Conservation (phyloP, 176 grass and related monocot genomes). For the Aegilops umbellulata region DNA sequence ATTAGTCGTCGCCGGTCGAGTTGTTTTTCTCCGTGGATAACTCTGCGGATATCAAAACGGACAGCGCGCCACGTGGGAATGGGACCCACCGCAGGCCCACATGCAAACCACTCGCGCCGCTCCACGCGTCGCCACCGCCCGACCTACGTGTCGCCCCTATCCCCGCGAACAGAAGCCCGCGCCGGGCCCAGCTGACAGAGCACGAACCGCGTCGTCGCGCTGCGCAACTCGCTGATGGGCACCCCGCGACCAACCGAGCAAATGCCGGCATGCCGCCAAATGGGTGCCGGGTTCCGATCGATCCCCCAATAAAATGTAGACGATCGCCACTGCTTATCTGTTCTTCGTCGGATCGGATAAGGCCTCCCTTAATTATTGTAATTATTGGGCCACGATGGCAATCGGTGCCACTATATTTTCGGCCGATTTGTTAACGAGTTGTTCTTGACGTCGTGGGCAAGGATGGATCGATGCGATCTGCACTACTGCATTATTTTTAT, state of each 20-base stretch:
- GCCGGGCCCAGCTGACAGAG: slow-evolving; percentile 17
- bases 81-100: not conserved
- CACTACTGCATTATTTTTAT: not conserved
- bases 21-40: slow-evolving; percentile 3
- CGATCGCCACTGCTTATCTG: not conserved
- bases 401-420: not conserved
- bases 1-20: not conserved
- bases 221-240: not conserved
- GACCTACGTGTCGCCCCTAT: not conserved
- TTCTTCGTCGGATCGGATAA: slow-evolving; percentile 33
- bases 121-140: not conserved
- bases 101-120: not conserved
- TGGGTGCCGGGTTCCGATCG: not conserved
- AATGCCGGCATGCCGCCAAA: not conserved
- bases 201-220: not conserved
- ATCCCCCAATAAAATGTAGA: no score
- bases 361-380: not conserved
- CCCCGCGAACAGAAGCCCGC: not conserved
- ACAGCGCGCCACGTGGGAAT: slow-evolving; percentile 12
- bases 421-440: not conserved
- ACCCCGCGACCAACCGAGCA: slow-evolving; percentile 29
- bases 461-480: not conserved
- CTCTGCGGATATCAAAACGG: not conserved
- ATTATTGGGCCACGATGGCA: slow-evolving; percentile 4
- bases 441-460: not conserved